Evolutionary conservation across 352 stramenopile genomes (phyloP), one percentile per base, ranked within the genome.

Genomic region (Phytophthora brassicae): DNA sequence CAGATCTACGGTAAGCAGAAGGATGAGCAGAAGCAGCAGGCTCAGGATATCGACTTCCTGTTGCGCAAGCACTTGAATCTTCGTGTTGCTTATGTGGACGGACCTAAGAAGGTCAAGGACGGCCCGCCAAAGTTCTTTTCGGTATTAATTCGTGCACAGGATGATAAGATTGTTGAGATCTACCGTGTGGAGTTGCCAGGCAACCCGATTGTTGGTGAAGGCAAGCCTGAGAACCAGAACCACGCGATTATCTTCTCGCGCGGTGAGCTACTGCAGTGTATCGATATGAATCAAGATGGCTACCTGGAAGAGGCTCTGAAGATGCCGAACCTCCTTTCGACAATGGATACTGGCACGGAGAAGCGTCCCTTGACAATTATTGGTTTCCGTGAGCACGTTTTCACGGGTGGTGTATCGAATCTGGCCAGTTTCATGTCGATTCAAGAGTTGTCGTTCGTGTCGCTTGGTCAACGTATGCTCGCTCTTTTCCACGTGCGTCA

Each of bases 1-100:
- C 88, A 96, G 66, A 92, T 95, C 46, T 96, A 96, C 64, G 87
- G 84, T 9, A 79, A 95, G 46, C 84, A 94, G 49, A 73, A 92
- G 26, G 83, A 84, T 13, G 56, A 72, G 6, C 81, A 84, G 35
- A 85, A 96, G 47, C 72, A 72, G 1, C 81, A 84, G 17, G 86
- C 88, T 24, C 92, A 98, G 7, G 97, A 99, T 68, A 99, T 99
- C 61, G 97, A 99, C 50, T 72, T 97, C 22, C 79, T 99, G 2
- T 97, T 99, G 88, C 89, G 96, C 16, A 94, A 97, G 56, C 98
- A 98, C 77, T 96, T 95, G 20, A 97, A 98, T 70, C 92, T 86
- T 70, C 89, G 89, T 38, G 89, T 96, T 43, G 92, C 84, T 33
- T 96, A 96, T 61, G 84, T 97, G 9, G 86, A 97, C 44, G 93